Evolutionary conservation across 306 rosid genomes (phyloP).

Genomic region (Gillenia trifoliata): DNA sequence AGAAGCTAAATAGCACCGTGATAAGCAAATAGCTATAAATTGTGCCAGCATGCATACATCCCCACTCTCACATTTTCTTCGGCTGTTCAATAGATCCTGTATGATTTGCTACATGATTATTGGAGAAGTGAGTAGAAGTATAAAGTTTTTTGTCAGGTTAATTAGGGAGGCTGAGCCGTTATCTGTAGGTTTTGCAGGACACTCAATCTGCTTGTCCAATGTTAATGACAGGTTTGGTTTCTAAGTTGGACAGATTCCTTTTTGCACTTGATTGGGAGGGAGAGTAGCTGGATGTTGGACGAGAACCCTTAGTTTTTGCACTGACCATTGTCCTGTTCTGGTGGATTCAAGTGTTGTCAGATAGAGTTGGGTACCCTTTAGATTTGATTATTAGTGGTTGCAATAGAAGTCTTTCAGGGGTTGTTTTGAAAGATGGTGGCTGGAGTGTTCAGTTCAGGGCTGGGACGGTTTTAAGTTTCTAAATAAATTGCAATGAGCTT

Average conservation of each 20-base stretch:
- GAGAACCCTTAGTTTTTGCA: not conserved
- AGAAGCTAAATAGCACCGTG: not conserved
- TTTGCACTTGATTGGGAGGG: not conserved
- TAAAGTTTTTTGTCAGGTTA: not conserved
- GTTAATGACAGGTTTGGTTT: not conserved
- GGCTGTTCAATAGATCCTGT: conserved; percentile 12
- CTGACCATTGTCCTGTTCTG: not conserved
- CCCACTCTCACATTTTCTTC: too few relatives aligned
- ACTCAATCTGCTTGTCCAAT: not conserved
- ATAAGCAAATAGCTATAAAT: not conserved
- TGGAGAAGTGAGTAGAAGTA: not conserved
- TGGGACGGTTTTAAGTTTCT: not conserved
- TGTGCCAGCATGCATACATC: not conserved
- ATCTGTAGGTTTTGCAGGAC: not conserved
- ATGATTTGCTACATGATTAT: conserved; percentile 17
- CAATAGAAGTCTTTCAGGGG: not conserved
- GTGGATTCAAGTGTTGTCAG: not conserved
- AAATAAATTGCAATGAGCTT: not conserved
- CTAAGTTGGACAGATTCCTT: not conserved
- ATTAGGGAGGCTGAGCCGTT: not conserved
- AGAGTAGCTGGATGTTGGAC: not conserved
- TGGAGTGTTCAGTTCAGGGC: not conserved
- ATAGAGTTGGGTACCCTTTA: not conserved
- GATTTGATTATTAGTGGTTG: not conserved
- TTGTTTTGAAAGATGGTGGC: not conserved